Evolutionary conservation across 768 basidiomycete species (phyloP).

Genomic region (Gelatoporia subvermispora): DNA sequence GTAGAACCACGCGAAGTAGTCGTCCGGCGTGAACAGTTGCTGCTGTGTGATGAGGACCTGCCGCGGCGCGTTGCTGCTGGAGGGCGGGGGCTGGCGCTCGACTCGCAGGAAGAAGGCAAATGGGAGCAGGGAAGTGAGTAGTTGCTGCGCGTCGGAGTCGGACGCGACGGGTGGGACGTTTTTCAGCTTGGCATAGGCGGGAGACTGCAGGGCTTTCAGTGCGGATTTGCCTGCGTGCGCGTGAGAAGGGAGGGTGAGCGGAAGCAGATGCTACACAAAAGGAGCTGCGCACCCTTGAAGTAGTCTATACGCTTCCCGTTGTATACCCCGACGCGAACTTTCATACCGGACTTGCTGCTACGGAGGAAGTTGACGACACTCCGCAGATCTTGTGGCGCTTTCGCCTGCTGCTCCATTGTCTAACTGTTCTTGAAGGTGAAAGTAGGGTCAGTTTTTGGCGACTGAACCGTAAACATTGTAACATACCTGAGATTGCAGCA

Average conservation of each 20-base stretch:
- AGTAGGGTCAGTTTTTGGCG: too few species aligned
- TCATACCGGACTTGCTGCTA: slow-evolving; percentile 80
- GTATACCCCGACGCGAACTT: slow-evolving; percentile 83
- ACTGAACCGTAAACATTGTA: too few species aligned
- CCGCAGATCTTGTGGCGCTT: slow-evolving; percentile 74
- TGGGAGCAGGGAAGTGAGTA: slow-evolving; percentile 69
- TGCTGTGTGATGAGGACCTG: slow-evolving; percentile 74
- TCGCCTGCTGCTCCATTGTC: slow-evolving; percentile 64
- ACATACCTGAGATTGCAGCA: too few species aligned
- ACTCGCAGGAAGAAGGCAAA: slow-evolving; percentile 92
- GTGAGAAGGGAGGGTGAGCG: slow-evolving; percentile 1
- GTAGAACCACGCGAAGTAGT: slow-evolving; percentile 97
- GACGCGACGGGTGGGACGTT: slow-evolving; percentile 67
- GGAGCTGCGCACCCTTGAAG: slow-evolving; percentile 74
- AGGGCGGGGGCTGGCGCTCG: slow-evolving; percentile 59
- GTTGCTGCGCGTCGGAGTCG: slow-evolving; percentile 68
- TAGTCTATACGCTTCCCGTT: slow-evolving; percentile 96
- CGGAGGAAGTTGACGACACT: slow-evolving; percentile 86
- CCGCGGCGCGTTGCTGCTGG: slow-evolving; percentile 73
- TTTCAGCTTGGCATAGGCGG: slow-evolving; percentile 87
- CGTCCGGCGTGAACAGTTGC: slow-evolving; percentile 70
- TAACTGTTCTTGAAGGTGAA: too few species aligned
- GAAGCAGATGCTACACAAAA: background rate
- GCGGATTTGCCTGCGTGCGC: slow-evolving; percentile 76
- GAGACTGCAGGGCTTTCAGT: slow-evolving; percentile 85